Evolutionary conservation across 371 early-diverging fungal genomes (phyloP), one percentile per base, ranked within the genome.

Genomic region (Mortierella sp.): DNA sequence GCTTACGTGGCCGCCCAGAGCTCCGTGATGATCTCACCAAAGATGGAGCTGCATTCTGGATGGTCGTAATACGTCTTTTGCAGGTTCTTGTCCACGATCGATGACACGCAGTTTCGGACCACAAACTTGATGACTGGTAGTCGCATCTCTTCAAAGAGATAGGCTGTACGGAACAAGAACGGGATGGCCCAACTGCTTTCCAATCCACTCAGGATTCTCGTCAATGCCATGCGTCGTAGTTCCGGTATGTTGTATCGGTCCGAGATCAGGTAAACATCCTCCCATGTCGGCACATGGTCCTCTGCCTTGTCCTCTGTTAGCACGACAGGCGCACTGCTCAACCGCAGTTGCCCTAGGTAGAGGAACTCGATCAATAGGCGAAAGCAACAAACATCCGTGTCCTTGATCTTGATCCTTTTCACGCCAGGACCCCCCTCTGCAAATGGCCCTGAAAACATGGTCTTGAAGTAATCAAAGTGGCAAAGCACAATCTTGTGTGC

Each of bases 141-240:
- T 16, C 66, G 43, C 50, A 71, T 21, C 18, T 57, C 66, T 21
- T 59, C 53, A 57, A 71, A 71, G 8, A 64, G 34, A 46, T 65
- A 61, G 0, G 57, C 72, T 3, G 72, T 71, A 21, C 72, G 42
- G 58, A 65, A 71, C 61, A 71, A 65, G 41, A 71, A 71, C 6
- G 52, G 41, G 2, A 71, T 55, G 18, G 58, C 72, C 72, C 72
- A 71, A 1, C 8, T 18, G 21, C 52, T 18, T 10, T 49, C n/a
- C 46, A 71, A 43, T 39, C 58, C 61, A 4, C 18, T 14, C 1
- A 61, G 26, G 13, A 71, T 65, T 28, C 47, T 54, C 14, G 38
- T 14, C 0, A 39, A 61, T 1, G 65, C 72, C 24, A 64, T 54
- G 14, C 16, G 43, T 31, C 61, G 45, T 43, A 71, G 51, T 2